phyloP scores from a whole-genome alignment of 768 basidiomycete species.

The Multifurca ochricompacta region DNA sequence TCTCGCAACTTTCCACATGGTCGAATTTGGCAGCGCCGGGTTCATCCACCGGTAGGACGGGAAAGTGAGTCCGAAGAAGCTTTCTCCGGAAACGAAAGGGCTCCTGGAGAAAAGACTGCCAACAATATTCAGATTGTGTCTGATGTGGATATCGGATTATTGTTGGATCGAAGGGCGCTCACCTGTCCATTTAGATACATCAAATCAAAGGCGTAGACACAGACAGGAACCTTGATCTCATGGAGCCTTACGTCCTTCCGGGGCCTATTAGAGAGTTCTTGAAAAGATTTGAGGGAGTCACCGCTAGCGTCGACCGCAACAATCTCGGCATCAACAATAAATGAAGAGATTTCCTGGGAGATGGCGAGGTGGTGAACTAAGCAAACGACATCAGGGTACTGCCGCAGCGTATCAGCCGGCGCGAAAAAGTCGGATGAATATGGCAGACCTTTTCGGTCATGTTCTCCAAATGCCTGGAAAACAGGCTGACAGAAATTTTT shows the following conservation, averaged over 20 bases:
- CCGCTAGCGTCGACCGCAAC: conserved; percentile 68
- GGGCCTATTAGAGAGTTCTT: conserved; percentile 78
- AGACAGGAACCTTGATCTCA: conserved; percentile 71
- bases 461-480: conserved; percentile 85
- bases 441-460: conserved; percentile 75
- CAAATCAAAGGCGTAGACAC: conserved; percentile 83
- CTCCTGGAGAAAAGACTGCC: conserved; percentile 56
- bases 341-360: conserved; percentile 41
- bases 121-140: conserved; percentile 8
- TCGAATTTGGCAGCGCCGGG: conserved; percentile 49
- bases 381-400: conserved; percentile 79
- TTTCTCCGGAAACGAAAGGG: conserved; percentile 66
- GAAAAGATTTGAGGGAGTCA: conserved; percentile 68
- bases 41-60: conserved; percentile 39
- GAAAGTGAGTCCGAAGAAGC: conserved; percentile 57
- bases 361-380: conserved; percentile 42
- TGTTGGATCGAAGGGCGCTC: conserved; percentile 25
- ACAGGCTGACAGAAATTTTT: conserved; percentile 47
- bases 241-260: conserved; percentile 72
- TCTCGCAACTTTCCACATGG: conserved; percentile 69
- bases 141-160: conserved; percentile 4
- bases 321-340: conserved; percentile 81
- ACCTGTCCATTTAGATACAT: conserved; percentile 82
- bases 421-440: conserved; percentile 7
- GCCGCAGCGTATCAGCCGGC: conserved; percentile 12